These are phyloP conservation scores for Mycena amicta DNA, from an alignment of 768 basidiomycete genomes.

Conservation along the genomic window DNA sequence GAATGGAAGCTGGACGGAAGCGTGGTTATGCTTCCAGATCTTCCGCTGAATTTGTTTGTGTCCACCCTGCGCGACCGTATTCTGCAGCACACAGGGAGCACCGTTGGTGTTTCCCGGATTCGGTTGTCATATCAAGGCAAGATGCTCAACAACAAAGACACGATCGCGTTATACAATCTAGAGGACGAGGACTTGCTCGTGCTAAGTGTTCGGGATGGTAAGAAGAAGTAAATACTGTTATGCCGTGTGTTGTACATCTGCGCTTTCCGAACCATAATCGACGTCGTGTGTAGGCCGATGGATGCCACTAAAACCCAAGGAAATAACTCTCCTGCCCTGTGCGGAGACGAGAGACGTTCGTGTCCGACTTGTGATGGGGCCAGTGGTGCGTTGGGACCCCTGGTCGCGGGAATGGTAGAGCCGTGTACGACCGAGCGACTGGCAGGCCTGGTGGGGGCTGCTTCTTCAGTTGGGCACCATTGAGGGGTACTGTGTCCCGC, in stretches of 20 bases:
- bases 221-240: constrained; percentile 58
- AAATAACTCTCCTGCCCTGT: constrained; percentile 16
- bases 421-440: neutral
- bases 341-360: neutral
- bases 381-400: neutral
- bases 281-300: too few relatives aligned
- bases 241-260: neutral
- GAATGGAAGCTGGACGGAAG: constrained; percentile 93
- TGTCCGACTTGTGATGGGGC: constrained; percentile 3
- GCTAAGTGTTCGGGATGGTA: constrained; percentile 73
- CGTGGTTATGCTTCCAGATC: constrained; percentile 74
- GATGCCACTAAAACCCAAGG: constrained; percentile 10
- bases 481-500: constrained; percentile 63
- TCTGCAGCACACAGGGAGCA: constrained; percentile 72
- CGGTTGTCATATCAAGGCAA: constrained; percentile 79
- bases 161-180: constrained; percentile 85
- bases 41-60: constrained; percentile 83
- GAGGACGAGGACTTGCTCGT: constrained; percentile 88
- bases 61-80: constrained; percentile 91
- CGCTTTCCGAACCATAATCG: neutral
- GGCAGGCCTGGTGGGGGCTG: neutral
- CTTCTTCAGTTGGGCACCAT: constrained; percentile 11
- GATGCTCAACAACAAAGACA: constrained; percentile 84
- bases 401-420: constrained; percentile 8
- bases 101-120: constrained; percentile 79